Evolutionary conservation across 1,284 basidiomycete species (phyloP).

Genomic region (Fomitopsis palustris): DNA sequence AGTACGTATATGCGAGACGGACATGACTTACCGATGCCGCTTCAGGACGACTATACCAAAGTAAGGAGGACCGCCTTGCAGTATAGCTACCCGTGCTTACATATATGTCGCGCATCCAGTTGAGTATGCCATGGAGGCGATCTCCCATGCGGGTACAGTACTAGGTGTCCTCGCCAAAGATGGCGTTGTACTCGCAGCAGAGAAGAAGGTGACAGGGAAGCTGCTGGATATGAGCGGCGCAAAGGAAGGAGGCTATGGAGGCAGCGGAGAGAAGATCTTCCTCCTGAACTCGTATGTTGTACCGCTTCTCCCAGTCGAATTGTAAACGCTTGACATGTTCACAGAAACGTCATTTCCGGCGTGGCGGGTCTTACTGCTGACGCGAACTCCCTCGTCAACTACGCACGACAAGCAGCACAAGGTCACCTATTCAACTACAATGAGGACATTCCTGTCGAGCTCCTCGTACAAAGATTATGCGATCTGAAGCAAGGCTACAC

Average conservation of each 20-base stretch:
- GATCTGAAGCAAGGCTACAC: slow-evolving; percentile 99
- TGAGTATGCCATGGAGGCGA: slow-evolving; percentile 99
- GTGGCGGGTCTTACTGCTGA: slow-evolving; percentile 97
- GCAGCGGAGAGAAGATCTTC: slow-evolving; percentile 97
- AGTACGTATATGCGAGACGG: background rate
- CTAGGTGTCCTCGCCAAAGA: slow-evolving; percentile 94
- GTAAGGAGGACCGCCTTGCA: slow-evolving; percentile 41
- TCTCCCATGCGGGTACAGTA: slow-evolving; percentile 95
- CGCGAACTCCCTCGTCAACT: slow-evolving; percentile 97
- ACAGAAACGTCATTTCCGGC: slow-evolving; percentile 91
- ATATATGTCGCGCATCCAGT: slow-evolving; percentile 44
- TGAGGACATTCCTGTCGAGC: slow-evolving; percentile 97
- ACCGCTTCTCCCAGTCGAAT: background rate
- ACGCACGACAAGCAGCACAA: slow-evolving; percentile 88
- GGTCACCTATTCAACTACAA: slow-evolving; percentile 88
- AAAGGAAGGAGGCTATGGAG: slow-evolving; percentile 89
- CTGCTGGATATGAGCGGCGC: slow-evolving; percentile 85
- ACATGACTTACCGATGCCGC: background rate
- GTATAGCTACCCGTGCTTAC: background rate
- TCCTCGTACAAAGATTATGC: slow-evolving; percentile 91
- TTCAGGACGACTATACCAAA: slow-evolving; percentile 86
- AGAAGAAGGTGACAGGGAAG: slow-evolving; percentile 99
- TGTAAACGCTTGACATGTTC: background rate
- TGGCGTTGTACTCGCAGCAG: slow-evolving; percentile 96
- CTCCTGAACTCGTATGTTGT: slow-evolving; percentile 77